Conservation (phyloP, 768 basidiomycete species). For the Cyclocybe aegerita region DNA sequence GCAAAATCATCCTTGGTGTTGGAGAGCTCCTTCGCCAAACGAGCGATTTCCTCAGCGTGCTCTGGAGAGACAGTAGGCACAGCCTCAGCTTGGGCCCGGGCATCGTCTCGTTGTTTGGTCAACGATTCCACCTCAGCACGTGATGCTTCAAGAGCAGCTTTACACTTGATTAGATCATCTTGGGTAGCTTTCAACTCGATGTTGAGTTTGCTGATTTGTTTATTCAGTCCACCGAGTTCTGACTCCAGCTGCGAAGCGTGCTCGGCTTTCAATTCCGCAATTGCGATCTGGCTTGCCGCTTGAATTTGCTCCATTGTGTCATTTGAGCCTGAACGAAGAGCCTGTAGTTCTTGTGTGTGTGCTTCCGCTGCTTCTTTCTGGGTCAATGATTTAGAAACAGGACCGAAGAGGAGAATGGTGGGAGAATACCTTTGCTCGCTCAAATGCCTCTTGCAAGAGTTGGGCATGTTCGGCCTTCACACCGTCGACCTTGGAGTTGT, state of each 20-base stretch:
- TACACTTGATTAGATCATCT: constrained; percentile 80
- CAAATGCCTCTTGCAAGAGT: constrained; percentile 68
- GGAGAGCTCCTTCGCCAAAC: constrained; percentile 57
- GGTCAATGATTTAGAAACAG: neutral
- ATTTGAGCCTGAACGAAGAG: constrained; percentile 65
- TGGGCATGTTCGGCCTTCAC: constrained; percentile 65
- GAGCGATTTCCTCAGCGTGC: constrained; percentile 54
- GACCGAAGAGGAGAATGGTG: neutral
- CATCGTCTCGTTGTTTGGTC: constrained; percentile 64
- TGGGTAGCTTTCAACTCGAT: constrained; percentile 83
- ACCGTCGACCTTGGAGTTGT: constrained; percentile 61
- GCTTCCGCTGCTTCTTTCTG: constrained; percentile 70
- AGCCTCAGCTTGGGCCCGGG: constrained; percentile 44
- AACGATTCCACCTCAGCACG: constrained; percentile 55
- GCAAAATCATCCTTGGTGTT: constrained; percentile 68
- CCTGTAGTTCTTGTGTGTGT: constrained; percentile 71
- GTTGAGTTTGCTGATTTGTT: constrained; percentile 58
- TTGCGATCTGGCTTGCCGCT: constrained; percentile 53
- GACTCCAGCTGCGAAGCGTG: constrained; percentile 61
- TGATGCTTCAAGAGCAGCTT: constrained; percentile 52
- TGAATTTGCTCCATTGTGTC: constrained; percentile 70
- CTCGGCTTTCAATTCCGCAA: constrained; percentile 64
- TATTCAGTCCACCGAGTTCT: constrained; percentile 56
- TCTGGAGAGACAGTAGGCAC: constrained; percentile 39
- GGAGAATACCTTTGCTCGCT: constrained; percentile 68